Base-by-base conservation (phyloP, 495 filamentous ascomycete genomes). In the Neurospora sp. region DNA sequence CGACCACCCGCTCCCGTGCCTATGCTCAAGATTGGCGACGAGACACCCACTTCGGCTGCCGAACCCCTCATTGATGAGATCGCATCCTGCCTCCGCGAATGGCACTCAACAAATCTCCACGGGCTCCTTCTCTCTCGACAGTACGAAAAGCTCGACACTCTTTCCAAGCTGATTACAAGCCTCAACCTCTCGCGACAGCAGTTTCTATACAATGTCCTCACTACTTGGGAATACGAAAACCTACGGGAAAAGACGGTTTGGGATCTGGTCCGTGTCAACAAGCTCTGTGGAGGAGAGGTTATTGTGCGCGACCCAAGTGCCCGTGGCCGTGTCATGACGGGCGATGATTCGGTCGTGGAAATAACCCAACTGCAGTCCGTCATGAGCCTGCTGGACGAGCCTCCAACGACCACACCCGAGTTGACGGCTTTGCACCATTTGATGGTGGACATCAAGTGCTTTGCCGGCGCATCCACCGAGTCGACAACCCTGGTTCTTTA, bases 41-140 rank as follows among this genome's bases (percentile, higher is more conserved):
- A 99, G 84, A 97, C 94, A 1, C 91, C 94, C 4, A 95, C 92
- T 3, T 97, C 93, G 3, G 86, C 88, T 14, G 88, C 92, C 35
- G 96, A 99, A 79, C 96, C 96, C 3, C 84, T 99, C 72, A 94
- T 99, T 12, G 96, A 98, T 80, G 96, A 99, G 79, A 98, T 98
- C 79, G 94, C 94, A 20, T 97, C 93, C 8, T 98, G 95, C 79
- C 83, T 99, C 40, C 89, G 95, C 37, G 96, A 99, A 85, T 99
- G 96, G 96, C 94, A 99, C 81, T 96, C 94, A 20, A 97, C 93
- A 16, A 97, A 97, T 78, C 87, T 99, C 59, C 96, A 98, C 81
- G 94, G 97, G 81, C 83, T 98, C n/a, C 85, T 98, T 2, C 87
- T 99, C 14, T 88, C 88, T 48, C 87, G 92, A 65, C 89, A 93